Conservation (phyloP, 2,329 filamentous ascomycete genomes). For the Westerdykella sp. region DNA sequence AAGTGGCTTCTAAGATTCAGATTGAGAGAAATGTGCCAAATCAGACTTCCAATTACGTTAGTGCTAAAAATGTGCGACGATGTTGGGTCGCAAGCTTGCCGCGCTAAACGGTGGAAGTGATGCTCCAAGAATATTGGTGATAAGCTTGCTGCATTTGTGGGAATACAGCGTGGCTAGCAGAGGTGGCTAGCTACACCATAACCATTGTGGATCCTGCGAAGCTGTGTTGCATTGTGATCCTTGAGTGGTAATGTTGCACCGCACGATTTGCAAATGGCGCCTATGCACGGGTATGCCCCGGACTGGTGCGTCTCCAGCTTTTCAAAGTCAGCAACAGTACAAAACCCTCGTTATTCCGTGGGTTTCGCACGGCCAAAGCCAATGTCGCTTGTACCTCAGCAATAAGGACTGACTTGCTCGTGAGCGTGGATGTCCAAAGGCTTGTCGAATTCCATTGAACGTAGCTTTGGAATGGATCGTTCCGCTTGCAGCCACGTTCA, state of each 20-base stretch:
- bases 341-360: constrained; percentile 17
- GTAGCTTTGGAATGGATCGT: constrained; percentile 3
- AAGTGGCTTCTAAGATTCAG: too few species aligned
- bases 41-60: too few species aligned
- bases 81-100: too few species aligned
- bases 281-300: constrained; percentile 11
- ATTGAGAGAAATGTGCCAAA: too few species aligned
- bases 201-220: too few species aligned
- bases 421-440: constrained; percentile 11
- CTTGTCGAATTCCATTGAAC: constrained; percentile 7
- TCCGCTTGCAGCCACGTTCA: constrained; percentile 1
- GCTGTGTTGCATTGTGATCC: too few species aligned
- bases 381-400: constrained; percentile 21
- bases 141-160: too few species aligned
- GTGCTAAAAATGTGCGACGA: too few species aligned
- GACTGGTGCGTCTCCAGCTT: constrained; percentile 8
- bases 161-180: too few species aligned
- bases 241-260: constrained; percentile 1
- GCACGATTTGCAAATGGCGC: constrained; percentile 22
- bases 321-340: constrained; percentile 23
- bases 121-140: too few species aligned
- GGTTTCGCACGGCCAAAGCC: constrained; percentile 13
- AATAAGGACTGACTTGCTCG: constrained; percentile 17
- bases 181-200: too few species aligned
- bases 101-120: too few species aligned